Conservation (phyloP, 176 grass and related monocot species). For the Secale cereale region DNA sequence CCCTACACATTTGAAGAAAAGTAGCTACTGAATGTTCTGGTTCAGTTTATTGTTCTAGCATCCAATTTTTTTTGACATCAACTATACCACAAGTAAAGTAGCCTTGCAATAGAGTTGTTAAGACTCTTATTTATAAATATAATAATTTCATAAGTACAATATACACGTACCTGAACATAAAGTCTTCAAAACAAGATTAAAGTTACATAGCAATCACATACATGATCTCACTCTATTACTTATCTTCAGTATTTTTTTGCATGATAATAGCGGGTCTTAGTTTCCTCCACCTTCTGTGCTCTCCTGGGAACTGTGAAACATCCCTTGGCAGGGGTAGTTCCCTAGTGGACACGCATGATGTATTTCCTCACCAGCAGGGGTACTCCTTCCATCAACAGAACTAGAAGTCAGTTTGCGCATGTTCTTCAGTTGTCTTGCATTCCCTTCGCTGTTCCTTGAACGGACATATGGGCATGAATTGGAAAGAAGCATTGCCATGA, state of each 20-base stretch:
- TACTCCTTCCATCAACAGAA: constrained; percentile 20
- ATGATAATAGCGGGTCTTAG: background rate
- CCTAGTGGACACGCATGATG: constrained; percentile 31
- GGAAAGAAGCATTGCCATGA: background rate
- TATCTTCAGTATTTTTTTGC: background rate
- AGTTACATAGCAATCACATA: background rate
- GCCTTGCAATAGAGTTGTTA: background rate
- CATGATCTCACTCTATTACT: background rate
- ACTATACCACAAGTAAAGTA: background rate
- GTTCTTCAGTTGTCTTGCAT: background rate
- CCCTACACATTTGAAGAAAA: too few relatives aligned
- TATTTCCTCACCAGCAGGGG: background rate
- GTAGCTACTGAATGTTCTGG: background rate
- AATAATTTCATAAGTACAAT: background rate
- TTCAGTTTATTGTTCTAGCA: background rate
- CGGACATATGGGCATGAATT: background rate
- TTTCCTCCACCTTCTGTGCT: background rate
- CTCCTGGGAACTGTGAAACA: background rate
- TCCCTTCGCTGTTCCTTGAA: background rate
- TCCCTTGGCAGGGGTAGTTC: constrained; percentile 8
- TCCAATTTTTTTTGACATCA: background rate
- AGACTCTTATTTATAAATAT: background rate
- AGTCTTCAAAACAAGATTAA: background rate
- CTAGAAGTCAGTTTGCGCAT: constrained; percentile 14
- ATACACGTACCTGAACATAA: background rate